Conservation (phyloP, 768 basidiomycete species). For the Hysterangium stoloniferum region DNA sequence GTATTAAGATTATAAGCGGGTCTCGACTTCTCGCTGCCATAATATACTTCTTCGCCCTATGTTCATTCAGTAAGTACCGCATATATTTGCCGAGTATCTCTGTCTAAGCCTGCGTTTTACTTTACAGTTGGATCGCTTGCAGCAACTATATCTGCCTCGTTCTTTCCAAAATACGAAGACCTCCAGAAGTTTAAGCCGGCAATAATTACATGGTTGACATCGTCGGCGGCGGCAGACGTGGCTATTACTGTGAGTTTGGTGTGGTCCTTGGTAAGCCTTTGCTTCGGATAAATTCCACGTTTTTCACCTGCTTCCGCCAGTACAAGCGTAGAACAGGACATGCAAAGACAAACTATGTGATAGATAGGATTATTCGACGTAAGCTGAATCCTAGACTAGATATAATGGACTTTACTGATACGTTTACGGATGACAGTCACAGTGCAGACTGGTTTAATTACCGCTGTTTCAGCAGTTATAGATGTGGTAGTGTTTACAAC, state of each 20-base stretch:
- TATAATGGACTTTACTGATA: not conserved
- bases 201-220: constrained; percentile 38
- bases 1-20: constrained; percentile 16
- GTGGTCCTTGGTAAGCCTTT: constrained; percentile 29
- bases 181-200: constrained; percentile 28
- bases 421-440: not conserved
- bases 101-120: not conserved
- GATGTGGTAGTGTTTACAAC: constrained; percentile 29
- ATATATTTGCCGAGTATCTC: not conserved
- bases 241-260: constrained; percentile 39
- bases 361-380: constrained; percentile 32
- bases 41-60: constrained; percentile 14
- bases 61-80: not conserved
- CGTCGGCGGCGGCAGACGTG: constrained; percentile 38
- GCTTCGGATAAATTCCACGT: not conserved
- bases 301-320: constrained; percentile 19
- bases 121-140: constrained; percentile 33
- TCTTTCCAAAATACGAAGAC: constrained; percentile 25
- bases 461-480: constrained; percentile 26
- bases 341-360: constrained; percentile 27
- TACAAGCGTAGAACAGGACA: constrained; percentile 29
- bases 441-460: constrained; percentile 23
- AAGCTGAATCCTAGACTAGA: not conserved
- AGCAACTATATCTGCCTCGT: constrained; percentile 25
- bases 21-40: constrained; percentile 13